A percentile compares a stretch with the other conserved stretches of the same genome.
phyloP scores from a whole-genome alignment of 345 rosid genomes.

The Brassica cretica region DNA sequence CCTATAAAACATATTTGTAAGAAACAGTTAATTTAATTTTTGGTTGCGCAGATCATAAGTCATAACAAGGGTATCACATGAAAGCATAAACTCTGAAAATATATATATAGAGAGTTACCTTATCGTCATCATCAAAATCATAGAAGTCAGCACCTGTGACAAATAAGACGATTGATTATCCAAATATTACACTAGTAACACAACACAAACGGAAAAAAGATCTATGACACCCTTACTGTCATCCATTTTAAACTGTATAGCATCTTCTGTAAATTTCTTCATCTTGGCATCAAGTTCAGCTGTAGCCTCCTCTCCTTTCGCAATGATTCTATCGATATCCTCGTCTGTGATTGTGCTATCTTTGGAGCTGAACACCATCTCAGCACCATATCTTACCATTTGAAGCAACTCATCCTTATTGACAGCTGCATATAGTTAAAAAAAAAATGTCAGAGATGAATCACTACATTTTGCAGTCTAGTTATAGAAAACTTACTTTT shows the following conservation, averaged over 20 bases:
- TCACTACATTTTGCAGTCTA: neutral
- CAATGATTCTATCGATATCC: constrained; percentile 98
- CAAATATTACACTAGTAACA: neutral
- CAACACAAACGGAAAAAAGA: neutral
- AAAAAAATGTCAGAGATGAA: neutral
- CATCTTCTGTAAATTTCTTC: constrained; percentile 99
- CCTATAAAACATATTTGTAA: constrained; percentile 42
- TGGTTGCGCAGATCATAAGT: neutral
- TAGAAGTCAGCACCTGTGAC: constrained; percentile 83
- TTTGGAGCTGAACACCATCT: constrained; percentile 99
- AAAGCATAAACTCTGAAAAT: constrained; percentile 6
- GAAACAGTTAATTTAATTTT: neutral
- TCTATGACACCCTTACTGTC: constrained; percentile 60
- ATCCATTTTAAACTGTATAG: constrained; percentile 95
- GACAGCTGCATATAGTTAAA: constrained; percentile 60
- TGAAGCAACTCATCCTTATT: constrained; percentile 99
- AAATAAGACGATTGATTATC: constrained; percentile 20
- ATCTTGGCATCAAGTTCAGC: constrained; percentile 99
- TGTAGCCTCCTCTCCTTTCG: constrained; percentile 97
- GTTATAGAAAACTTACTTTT: constrained; percentile 54
- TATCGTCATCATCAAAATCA: constrained; percentile 88
- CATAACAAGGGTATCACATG: constrained; percentile 15
- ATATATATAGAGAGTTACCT: constrained; percentile 47
- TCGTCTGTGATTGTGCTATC: constrained; percentile 98
- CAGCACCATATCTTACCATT: constrained; percentile 99